Percentiles rank a stretch among this genome's conserved stretches.
Evolutionary conservation across 495 filamentous ascomycete species (phyloP).

Genomic region (Hypoxylon perforatum): DNA sequence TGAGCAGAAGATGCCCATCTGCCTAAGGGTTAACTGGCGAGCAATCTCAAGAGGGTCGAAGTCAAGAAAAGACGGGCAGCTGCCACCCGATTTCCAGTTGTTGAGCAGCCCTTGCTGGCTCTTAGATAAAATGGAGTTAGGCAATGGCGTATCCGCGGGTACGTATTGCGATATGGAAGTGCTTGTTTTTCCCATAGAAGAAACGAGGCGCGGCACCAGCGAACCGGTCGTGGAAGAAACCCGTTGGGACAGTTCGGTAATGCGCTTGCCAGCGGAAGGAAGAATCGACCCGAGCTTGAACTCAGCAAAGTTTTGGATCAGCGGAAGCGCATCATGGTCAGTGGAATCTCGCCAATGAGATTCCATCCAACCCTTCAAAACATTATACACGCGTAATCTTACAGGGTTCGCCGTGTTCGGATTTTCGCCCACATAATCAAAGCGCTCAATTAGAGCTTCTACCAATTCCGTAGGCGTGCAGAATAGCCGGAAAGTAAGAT

Average conservation of each 20-base stretch:
- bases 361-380: slow-evolving; percentile 97
- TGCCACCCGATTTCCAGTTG: slow-evolving; percentile 78
- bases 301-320: slow-evolving; percentile 83
- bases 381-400: slow-evolving; percentile 91
- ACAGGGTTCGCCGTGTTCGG: slow-evolving; percentile 79
- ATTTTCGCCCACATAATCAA: slow-evolving; percentile 87
- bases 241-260: slow-evolving; percentile 82
- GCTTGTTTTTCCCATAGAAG: slow-evolving; percentile 88
- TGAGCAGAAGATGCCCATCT: slow-evolving; percentile 91
- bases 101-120: slow-evolving; percentile 79
- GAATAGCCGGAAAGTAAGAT: slow-evolving; percentile 96
- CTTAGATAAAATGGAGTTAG: slow-evolving; percentile 75
- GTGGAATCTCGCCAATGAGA: slow-evolving; percentile 89
- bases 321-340: slow-evolving; percentile 77
- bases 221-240: slow-evolving; percentile 80
- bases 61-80: slow-evolving; percentile 80
- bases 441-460: slow-evolving; percentile 84
- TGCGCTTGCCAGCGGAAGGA: slow-evolving; percentile 80
- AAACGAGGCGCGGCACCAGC: slow-evolving; percentile 86
- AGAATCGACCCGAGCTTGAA: slow-evolving; percentile 72
- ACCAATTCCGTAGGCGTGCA: slow-evolving; percentile 84
- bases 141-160: slow-evolving; percentile 76
- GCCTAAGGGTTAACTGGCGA: slow-evolving; percentile 92
- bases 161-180: slow-evolving; percentile 75
- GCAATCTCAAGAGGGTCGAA: slow-evolving; percentile 94